Evolutionary conservation across 106 monocot genomes (phyloP).

Genomic region (Agapanthus africanus): DNA sequence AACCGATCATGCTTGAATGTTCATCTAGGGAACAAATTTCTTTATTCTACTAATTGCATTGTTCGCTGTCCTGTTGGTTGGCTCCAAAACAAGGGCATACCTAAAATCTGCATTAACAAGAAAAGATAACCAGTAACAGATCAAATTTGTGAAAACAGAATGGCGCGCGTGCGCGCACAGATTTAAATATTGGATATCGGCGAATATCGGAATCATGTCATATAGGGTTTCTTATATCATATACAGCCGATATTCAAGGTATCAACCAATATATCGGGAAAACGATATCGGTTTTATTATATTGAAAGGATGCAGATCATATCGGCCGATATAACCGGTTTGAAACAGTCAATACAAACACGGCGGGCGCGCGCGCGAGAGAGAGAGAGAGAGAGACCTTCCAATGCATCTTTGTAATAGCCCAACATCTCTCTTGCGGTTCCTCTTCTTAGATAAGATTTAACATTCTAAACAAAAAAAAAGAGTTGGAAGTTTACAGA

Average conservation of each 20-base stretch:
- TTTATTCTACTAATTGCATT: constrained; percentile 64
- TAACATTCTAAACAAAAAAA: constrained; percentile 59
- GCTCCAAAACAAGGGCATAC: constrained; percentile 87
- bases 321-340: too few relatives aligned
- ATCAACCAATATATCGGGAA: too few relatives aligned
- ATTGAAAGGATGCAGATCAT: too few relatives aligned
- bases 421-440: constrained; percentile 91
- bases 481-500: neutral
- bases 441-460: constrained; percentile 90
- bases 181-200: too few relatives aligned
- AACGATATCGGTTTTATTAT: too few relatives aligned
- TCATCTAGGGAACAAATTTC: constrained; percentile 50
- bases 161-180: too few relatives aligned
- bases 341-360: constrained; percentile 5
- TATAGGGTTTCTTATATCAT: too few relatives aligned
- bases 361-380: constrained; percentile 16
- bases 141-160: neutral
- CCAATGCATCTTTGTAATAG: constrained; percentile 83
- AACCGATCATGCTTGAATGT: neutral
- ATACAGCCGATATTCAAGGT: too few relatives aligned
- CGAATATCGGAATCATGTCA: too few relatives aligned
- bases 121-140: neutral
- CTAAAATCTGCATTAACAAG: constrained; percentile 64
- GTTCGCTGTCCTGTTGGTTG: constrained; percentile 86
- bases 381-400: constrained; percentile 49